phyloP scores from a whole-genome alignment of 2,329 filamentous ascomycete genomes.

The Botrytis elliptica region DNA sequence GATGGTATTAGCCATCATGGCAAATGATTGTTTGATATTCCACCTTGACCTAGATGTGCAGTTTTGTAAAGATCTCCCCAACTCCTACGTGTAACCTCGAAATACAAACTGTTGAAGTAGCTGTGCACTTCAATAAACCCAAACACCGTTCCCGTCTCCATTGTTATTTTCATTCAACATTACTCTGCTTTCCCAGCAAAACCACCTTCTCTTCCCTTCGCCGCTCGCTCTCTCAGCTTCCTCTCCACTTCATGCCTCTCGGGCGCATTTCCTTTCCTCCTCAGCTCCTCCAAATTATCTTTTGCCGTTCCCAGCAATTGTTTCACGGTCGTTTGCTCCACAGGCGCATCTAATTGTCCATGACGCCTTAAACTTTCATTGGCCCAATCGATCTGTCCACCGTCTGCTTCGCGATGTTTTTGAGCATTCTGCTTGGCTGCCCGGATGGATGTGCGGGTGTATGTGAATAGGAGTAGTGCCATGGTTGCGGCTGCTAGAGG shows the following conservation, averaged over 20 bases:
- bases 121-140: not conserved
- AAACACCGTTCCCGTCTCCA: not conserved
- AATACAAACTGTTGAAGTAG: not conserved
- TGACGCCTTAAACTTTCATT: conserved; percentile 55
- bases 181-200: conserved; percentile 7
- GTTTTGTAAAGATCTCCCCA: not conserved
- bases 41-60: not conserved
- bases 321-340: conserved; percentile 39
- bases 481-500: conserved; percentile 55
- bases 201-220: conserved; percentile 23
- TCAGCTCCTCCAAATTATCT: conserved; percentile 26
- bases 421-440: conserved; percentile 66
- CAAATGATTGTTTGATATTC: conserved; percentile 14
- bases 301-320: conserved; percentile 33
- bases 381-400: conserved; percentile 53
- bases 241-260: conserved; percentile 29
- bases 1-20: conserved; percentile 20
- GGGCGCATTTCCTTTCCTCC: conserved; percentile 15
- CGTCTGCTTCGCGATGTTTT: conserved; percentile 56
- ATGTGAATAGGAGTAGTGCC: conserved; percentile 54
- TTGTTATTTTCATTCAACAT: not conserved
- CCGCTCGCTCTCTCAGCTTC: conserved; percentile 31
- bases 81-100: not conserved
- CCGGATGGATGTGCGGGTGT: conserved; percentile 63
- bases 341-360: conserved; percentile 46